phyloP scores from a whole-genome alignment of 306 rosid genomes.

The Vicia villosa region DNA sequence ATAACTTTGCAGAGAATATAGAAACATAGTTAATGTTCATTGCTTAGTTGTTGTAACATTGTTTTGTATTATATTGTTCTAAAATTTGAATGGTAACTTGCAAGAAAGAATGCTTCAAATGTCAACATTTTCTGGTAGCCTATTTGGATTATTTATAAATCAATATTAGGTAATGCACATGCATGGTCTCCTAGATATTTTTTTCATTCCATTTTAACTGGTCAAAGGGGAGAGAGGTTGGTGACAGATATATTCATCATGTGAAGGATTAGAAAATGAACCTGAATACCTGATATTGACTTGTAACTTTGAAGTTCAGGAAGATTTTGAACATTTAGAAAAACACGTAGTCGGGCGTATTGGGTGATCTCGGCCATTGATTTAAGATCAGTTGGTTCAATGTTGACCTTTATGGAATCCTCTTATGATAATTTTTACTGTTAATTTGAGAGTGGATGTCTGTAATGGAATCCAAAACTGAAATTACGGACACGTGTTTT shows the following conservation, averaged over 20 bases:
- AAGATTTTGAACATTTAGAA: neutral
- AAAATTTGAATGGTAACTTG: slow-evolving; percentile 33
- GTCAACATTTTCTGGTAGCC: slow-evolving; percentile 44
- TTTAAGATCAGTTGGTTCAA: neutral
- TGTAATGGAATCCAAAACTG: neutral
- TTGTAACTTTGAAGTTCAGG: slow-evolving; percentile 4
- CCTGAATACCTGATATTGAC: slow-evolving; percentile 5
- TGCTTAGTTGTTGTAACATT: neutral
- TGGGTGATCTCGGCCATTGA: neutral
- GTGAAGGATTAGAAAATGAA: slow-evolving; percentile 29
- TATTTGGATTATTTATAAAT: slow-evolving; percentile 34
- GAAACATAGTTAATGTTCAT: slow-evolving; percentile 12
- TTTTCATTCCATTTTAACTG: slow-evolving; percentile 16
- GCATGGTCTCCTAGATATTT: slow-evolving; percentile 30
- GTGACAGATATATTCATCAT: slow-evolving; percentile 13
- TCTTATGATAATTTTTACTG: neutral
- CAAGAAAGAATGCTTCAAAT: slow-evolving; percentile 38
- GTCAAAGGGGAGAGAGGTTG: slow-evolving; percentile 28
- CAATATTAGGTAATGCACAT: slow-evolving; percentile 53
- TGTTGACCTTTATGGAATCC: neutral
- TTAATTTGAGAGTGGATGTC: neutral
- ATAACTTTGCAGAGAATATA: slow-evolving; percentile 20
- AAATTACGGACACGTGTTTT: slow-evolving; percentile 30
- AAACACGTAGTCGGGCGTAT: neutral
- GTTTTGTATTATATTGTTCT: slow-evolving; percentile 21